Conservation (phyloP, 164 flowering plant genomes). For the Stephania japonica region DNA sequence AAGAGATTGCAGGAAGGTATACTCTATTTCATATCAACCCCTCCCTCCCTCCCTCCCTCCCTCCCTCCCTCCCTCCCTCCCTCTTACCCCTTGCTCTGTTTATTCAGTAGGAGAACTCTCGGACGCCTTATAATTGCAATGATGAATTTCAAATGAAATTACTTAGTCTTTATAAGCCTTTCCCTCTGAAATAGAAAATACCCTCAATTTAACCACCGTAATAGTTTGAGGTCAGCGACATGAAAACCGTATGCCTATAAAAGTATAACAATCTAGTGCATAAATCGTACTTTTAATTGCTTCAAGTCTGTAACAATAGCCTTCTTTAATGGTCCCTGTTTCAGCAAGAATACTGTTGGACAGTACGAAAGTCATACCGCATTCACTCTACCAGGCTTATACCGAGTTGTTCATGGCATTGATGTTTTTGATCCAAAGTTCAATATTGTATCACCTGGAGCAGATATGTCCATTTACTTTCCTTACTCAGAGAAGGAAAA, state of each 20-base stretch:
- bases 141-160: too few relatives aligned
- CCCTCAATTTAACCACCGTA: too few relatives aligned
- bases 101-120: too few relatives aligned
- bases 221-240: too few relatives aligned
- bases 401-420: constrained; percentile 93
- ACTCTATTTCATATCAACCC: constrained; percentile 5
- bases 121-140: too few relatives aligned
- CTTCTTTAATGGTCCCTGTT: constrained; percentile 11
- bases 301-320: neutral
- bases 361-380: constrained; percentile 93
- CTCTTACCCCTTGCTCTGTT: too few relatives aligned
- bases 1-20: constrained; percentile 98
- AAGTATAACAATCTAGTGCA: neutral
- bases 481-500: constrained; percentile 57
- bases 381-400: constrained; percentile 88
- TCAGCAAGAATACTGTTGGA: constrained; percentile 86
- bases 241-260: too few relatives aligned
- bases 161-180: too few relatives aligned
- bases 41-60: too few relatives aligned
- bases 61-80: too few relatives aligned
- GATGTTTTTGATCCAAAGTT: constrained; percentile 99
- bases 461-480: constrained; percentile 81
- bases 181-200: too few relatives aligned
- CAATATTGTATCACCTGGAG: constrained; percentile 97
- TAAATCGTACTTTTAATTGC: neutral